Conservation (phyloP, 2,329 filamentous ascomycete species). For the Cercospora citrullina region DNA sequence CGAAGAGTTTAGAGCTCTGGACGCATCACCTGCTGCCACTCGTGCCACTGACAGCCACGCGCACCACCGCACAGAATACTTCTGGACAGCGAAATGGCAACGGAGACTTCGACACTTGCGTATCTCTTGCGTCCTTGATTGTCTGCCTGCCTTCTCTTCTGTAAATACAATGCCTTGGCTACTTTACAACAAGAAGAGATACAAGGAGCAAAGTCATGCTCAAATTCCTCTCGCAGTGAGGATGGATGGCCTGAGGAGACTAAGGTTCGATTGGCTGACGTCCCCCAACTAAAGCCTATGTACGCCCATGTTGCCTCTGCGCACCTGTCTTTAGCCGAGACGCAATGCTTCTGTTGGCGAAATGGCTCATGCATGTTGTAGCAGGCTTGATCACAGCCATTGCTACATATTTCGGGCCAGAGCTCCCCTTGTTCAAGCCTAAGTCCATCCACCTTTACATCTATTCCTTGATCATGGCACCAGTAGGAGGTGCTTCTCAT, state of each 20-base stretch:
- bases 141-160: no score
- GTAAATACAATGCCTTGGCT: no score
- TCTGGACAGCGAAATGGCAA: no score
- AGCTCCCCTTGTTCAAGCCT: neutral
- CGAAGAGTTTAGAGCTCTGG: slow-evolving; percentile 2
- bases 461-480: slow-evolving; percentile 39
- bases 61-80: neutral
- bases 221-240: no score
- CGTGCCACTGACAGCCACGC: neutral
- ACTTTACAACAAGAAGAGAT: no score
- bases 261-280: neutral
- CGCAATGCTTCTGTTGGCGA: neutral
- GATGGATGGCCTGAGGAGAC: neutral
- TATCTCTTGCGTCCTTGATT: no score
- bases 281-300: neutral
- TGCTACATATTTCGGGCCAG: slow-evolving; percentile 13
- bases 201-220: no score
- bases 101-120: no score
- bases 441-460: neutral
- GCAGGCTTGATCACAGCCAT: neutral
- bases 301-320: neutral
- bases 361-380: slow-evolving; percentile 8
- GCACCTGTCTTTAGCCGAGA: slow-evolving; percentile 11
- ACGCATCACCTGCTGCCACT: slow-evolving; percentile 1
- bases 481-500: slow-evolving; percentile 37